Evolutionary conservation across 1,284 basidiomycete species (phyloP).

Genomic region (Ganoderma sinense): DNA sequence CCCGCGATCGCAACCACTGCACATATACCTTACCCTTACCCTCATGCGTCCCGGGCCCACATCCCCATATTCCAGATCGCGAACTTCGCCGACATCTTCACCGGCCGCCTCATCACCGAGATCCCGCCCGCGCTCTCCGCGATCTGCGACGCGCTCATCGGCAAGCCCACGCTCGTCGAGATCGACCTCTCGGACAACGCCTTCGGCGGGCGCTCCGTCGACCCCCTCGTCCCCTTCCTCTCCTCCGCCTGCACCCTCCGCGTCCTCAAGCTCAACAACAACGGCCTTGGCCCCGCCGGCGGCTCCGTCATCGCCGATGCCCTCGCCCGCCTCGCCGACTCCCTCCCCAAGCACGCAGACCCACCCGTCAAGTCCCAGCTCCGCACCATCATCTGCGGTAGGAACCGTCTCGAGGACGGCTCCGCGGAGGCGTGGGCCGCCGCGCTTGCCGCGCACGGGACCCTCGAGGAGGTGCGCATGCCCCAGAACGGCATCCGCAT

Average conservation of each 20-base stretch:
- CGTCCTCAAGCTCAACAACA: slow-evolving; percentile 94
- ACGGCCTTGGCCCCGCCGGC: slow-evolving; percentile 94
- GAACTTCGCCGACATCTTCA: slow-evolving; percentile 98
- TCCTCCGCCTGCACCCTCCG: slow-evolving; percentile 81
- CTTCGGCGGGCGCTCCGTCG: slow-evolving; percentile 94
- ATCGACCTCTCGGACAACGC: slow-evolving; percentile 97
- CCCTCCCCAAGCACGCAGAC: slow-evolving; percentile 67
- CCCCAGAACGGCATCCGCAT: slow-evolving; percentile 98
- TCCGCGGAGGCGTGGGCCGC: slow-evolving; percentile 86
- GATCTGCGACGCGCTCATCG: slow-evolving; percentile 87
- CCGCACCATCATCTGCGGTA: slow-evolving; percentile 88
- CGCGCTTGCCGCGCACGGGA: slow-evolving; percentile 88
- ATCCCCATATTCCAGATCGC: slow-evolving; percentile 91
- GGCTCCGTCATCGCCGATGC: slow-evolving; percentile 90
- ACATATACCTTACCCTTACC: no score
- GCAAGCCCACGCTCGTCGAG: slow-evolving; percentile 84
- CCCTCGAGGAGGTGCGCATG: slow-evolving; percentile 88
- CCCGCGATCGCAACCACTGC: not conserved
- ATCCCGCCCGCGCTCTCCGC: slow-evolving; percentile 92
- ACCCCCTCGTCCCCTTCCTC: slow-evolving; percentile 93
- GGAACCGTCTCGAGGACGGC: slow-evolving; percentile 95
- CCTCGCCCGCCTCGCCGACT: slow-evolving; percentile 78
- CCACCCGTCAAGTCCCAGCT: slow-evolving; percentile 59
- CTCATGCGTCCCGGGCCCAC: slow-evolving; percentile 5
- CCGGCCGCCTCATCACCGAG: slow-evolving; percentile 94